These are phyloP conservation scores for Plasmodium gaboni DNA, from an alignment of 169 alveolate genomes.

Conservation along the genomic window DNA sequence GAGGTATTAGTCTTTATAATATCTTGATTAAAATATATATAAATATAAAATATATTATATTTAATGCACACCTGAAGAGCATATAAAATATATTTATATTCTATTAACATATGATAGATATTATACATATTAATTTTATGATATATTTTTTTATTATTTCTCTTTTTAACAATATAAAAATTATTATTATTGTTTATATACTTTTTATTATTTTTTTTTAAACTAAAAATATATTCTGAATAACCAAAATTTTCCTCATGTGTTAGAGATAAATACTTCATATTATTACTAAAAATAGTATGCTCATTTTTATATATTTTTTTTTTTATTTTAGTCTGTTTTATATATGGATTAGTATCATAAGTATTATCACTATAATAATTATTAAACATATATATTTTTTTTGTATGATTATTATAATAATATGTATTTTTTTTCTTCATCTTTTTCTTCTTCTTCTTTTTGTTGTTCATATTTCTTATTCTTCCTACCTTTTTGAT, in stretches of 20 bases:
- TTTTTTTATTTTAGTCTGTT: no score
- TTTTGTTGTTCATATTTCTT: not conserved
- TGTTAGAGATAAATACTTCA: no score
- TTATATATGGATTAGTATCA: no score
- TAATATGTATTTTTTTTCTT: no score
- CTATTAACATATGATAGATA: constrained; percentile 10
- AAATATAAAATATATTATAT: constrained; percentile 54
- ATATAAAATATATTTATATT: constrained; percentile 57
- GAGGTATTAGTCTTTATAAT: not conserved
- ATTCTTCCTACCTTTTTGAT: not conserved
- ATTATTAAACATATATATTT: no score
- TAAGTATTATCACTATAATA: no score
- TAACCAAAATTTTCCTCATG: not conserved
- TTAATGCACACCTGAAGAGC: constrained; percentile 33
- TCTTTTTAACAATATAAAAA: no score
- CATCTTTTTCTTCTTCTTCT: not conserved
- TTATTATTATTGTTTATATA: not conserved
- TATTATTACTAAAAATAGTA: no score
- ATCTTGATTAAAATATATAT: constrained; percentile 64
- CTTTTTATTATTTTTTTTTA: not conserved
- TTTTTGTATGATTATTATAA: no score
- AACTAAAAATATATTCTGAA: not conserved
- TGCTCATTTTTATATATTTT: no score
- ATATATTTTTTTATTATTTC: no score
- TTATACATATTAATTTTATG: not conserved